Base-by-base conservation (phyloP, 768 basidiomycete species). In the Phaffia tasmanica region DNA sequence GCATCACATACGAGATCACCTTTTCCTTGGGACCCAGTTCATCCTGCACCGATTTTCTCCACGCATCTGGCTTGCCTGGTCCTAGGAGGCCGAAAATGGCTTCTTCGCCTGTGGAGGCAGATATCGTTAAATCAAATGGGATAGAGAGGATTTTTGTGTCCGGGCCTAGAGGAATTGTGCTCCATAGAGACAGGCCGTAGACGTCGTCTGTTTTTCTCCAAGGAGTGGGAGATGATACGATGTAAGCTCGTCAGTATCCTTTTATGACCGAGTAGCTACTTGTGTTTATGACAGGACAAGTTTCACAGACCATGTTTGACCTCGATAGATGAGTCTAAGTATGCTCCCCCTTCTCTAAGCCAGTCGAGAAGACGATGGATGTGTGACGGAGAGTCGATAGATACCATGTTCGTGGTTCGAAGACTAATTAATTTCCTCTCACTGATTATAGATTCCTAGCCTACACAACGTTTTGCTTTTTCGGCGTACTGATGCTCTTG, bases 91-190 rank as follows among this genome's bases (percentile, higher is more conserved):
- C 67, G 25, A 67, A 68, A 18, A 72, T 51, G 0, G 74, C 70
- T n/a, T n/a, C 16, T 18, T 70, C 64, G 6, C 72, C 73, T 16
- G 72, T 57, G 3, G 67, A 65, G 0, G 76, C 72, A 0, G 77
- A 77, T n/a, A 77, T 65, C n/a, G 75, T 73, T 27, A 74, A 64
- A 0, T 70, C 67, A 64, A 76, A 76, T 0, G 77, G 77, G 64
- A 76, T 75, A 3, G 74, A 73, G 3, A 78, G 69, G 42, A 75
- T 62, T 3, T 69, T 50, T 9, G 67, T 67, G 21, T 72, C 74
- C 0, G 72, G n/a, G 1, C 57, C 35, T 19, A 76, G 67, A 0
- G 69, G 7, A 0, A 60, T 11, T 0, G 69, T 63, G 2, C 76
- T 61, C 67, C 71, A 76, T 53, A 73, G 64, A 0, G 75, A 75